Base-by-base conservation (phyloP, 306 rosid species). In the Benincasa hispida region DNA sequence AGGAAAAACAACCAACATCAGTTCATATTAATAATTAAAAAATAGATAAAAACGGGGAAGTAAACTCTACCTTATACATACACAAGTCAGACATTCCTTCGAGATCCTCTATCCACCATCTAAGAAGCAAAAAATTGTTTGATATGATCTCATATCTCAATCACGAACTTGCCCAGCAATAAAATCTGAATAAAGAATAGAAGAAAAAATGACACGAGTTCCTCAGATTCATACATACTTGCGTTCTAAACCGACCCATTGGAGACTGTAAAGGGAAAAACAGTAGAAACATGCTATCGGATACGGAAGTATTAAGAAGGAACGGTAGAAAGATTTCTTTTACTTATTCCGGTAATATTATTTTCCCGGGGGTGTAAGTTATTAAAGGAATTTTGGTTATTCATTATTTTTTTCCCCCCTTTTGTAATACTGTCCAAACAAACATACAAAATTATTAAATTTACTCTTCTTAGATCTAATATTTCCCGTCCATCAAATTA, bases 61-160 rank as follows among this genome's bases (percentile, higher is more conserved):
- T 34, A 47, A 65, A 48, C 59, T 28, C 27, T 91, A 89, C 93
- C 93, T 91, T 76, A 75, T 81, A 83, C 83, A 86, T 53, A 77
- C 83, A 87, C 82, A 82, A 74, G 82, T 82, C 85, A 82, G 93
- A 79, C 90, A 86, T 87, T 86, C 84, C 87, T 83, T 77, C 67
- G 19, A 45, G 86, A 82, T 78, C 72, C 78, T 83, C 77, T 91
- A 91, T 70, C 91, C 90, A 45, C 90, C 87, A 80, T 84, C 81
- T 66, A 74, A 42, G 69, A 76, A 53, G 72, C 76, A 82, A 28
- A 82, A 76, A 79, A 81, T 53, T 42, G 80, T 42, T 88, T 85
- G 88, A 73, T 75, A 81, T 57, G 83, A 76, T 81, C 66, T 75
- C 91, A 84, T 84, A 78, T 80, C 63, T 75, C 81, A 54, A 61